Evolutionary conservation across 2,329 filamentous ascomycete species (phyloP), one percentile per base, ranked within the genome.

Genomic region (Lecanosticta acicola): DNA sequence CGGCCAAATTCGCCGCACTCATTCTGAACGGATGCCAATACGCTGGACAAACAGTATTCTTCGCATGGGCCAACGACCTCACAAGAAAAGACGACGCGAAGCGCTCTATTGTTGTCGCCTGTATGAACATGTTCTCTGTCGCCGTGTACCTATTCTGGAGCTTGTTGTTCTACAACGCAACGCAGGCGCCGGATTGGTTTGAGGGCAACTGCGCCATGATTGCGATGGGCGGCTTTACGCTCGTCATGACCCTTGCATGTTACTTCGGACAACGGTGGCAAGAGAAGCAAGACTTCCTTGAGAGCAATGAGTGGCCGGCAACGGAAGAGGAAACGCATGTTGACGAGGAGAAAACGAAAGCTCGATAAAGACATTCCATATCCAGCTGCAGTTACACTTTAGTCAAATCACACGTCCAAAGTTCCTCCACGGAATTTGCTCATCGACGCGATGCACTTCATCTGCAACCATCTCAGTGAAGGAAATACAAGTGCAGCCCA

Each of bases 61-160:
- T 59, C 35, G 57, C 57, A 1, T 59, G 57, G 56, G 57, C 57
- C 11, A 59, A 59, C 19, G 57, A 59, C 18, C 43, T 59, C 2
- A 54, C 51, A 2, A 39, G 57, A 0, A 49, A 48, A 11, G 57
- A 59, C 24, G 57, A 59, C 29, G 57, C 57, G 14, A 57, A 56
- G 41, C 48, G 57, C 9, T 50, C 56, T 1, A 40, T 59, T 2
- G 54, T 58, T 2, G 50, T 59, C 20, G 54, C 56, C 2, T 51
- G 49, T 20, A 59, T 59, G 52, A 59, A 59, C 39, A 57, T 59
- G 57, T 58, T 59, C 32, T 50, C 46, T 34, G 50, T 57, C 4
- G 57, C 56, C 2, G 53, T 59, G 7, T 59, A 58, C 14, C 38
- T 59, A 24, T 59, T 54, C 45, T 59, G 57, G 57, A 58, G 56